Evolutionary conservation across 2,329 filamentous ascomycete species (phyloP).

Genomic region (Colletotrichum trifolii): DNA sequence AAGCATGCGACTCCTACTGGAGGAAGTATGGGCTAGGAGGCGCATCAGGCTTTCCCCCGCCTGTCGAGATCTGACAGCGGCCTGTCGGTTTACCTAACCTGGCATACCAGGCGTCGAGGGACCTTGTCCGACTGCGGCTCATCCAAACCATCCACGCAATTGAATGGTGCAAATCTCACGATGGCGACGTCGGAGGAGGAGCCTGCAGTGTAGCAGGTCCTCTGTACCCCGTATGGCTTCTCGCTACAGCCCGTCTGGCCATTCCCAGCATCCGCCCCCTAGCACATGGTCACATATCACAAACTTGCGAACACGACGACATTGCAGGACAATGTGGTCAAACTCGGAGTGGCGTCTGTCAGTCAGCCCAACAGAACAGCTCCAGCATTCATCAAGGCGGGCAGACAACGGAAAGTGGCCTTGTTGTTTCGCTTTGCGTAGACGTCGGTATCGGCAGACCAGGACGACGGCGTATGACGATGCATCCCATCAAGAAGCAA

Average conservation of each 20-base stretch:
- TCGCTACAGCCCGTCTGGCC: background rate
- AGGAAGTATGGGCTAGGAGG: slow-evolving; percentile 1
- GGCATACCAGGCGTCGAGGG: slow-evolving; percentile 17
- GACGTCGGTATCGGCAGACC: background rate
- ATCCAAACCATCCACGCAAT: slow-evolving; percentile 1
- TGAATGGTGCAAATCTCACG: slow-evolving; percentile 4
- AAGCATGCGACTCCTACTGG: slow-evolving; percentile 22
- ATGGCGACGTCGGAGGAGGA: background rate
- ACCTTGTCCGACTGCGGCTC: slow-evolving; percentile 13
- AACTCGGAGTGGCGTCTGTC: background rate
- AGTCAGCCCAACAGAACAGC: background rate
- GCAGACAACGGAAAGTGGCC: background rate
- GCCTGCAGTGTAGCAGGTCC: background rate
- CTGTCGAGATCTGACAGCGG: slow-evolving; percentile 19
- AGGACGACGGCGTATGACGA: background rate
- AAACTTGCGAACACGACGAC: background rate
- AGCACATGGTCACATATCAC: slow-evolving; percentile 17
- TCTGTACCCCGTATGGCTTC: too few relatives aligned
- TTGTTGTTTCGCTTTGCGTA: background rate
- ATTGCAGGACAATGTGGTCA: background rate
- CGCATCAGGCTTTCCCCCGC: slow-evolving; percentile 10
- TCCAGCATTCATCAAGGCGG: background rate
- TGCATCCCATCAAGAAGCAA: slow-evolving; percentile 13
- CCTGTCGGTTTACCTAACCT: slow-evolving; percentile 28
- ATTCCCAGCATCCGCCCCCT: slow-evolving; percentile 2